These are phyloP conservation scores for Asterella californica DNA, from an alignment of 225 moss, liverwort and hornwort species.

Conservation along the genomic window DNA sequence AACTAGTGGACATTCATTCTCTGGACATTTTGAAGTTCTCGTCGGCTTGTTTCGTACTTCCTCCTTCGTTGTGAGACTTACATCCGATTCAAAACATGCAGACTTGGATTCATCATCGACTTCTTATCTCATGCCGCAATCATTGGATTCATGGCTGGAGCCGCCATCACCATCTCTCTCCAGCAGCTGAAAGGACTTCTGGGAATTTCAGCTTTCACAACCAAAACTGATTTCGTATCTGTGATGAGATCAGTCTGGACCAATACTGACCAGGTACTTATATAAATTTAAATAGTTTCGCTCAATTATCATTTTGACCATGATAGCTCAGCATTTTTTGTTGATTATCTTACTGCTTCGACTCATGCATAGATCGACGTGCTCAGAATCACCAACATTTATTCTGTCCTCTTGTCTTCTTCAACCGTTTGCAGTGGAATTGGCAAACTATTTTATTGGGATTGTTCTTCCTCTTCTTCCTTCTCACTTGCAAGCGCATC, in stretches of 20 bases:
- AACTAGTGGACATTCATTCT: too few species aligned
- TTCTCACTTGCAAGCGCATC: conserved; percentile 21
- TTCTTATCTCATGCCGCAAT: conserved; percentile 87
- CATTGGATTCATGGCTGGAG: conserved; percentile 90
- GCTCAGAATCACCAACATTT: not conserved
- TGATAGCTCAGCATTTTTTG: too few species aligned
- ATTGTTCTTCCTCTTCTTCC: conserved; percentile 49
- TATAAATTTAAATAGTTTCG: not conserved
- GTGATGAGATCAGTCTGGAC: conserved; percentile 64
- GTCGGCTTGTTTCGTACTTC: too few species aligned
- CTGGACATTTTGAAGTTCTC: not conserved
- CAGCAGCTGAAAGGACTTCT: conserved; percentile 78
- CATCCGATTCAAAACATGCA: conserved; percentile 6
- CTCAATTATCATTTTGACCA: not conserved
- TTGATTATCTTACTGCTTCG: too few species aligned
- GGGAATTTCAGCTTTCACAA: conserved; percentile 62
- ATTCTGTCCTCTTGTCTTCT: not conserved
- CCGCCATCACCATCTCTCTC: conserved; percentile 71
- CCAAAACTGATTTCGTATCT: conserved; percentile 56
- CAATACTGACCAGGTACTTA: conserved; percentile 38
- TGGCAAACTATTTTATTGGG: conserved; percentile 65
- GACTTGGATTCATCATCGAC: conserved; percentile 77
- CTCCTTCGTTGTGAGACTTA: too few species aligned
- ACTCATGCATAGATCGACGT: not conserved
- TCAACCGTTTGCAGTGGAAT: conserved; percentile 64